Base-by-base conservation (phyloP, 768 basidiomycete species). In the Dioszegia hungarica region DNA sequence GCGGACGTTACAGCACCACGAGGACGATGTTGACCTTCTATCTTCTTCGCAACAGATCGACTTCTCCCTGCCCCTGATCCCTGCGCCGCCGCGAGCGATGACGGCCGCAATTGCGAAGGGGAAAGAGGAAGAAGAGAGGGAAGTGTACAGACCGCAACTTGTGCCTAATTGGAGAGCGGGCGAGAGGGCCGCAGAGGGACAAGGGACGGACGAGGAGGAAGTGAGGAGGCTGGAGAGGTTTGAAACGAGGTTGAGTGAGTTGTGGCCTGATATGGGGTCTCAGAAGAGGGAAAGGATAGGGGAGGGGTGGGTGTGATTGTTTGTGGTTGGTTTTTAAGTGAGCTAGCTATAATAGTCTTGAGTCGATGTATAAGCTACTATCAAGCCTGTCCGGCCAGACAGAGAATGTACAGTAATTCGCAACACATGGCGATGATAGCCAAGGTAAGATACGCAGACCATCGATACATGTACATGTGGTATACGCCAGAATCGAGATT, bases 301-400 rank as follows among this genome's bases (percentile, higher is more conserved):
- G 15, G 47, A 54, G 45, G 59, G 59, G 17, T 60, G 54, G 56
- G 37, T 60, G 11, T 59, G 20, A 40, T 20, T 15, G 24, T 24
- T 25, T 20, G 31, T 33, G 6, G 6, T 6, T 44, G 6, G 39
- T 9, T 14, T 14, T 9, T 40, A 40, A 40, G 39, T 40, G n/a
- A n/a, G n/a, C n/a, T n/a, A n/a, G n/a, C n/a, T n/a, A n/a, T n/a
- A n/a, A n/a, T n/a, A n/a, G n/a, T n/a, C n/a, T n/a, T n/a, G n/a
- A n/a, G n/a, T n/a, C n/a, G n/a, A n/a, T n/a, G n/a, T n/a, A n/a
- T n/a, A n/a, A n/a, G n/a, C n/a, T n/a, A n/a, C n/a, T n/a, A n/a
- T n/a, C n/a, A n/a, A n/a, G n/a, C n/a, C n/a, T n/a, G n/a, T n/a
- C n/a, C n/a, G n/a, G n/a, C n/a, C n/a, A n/a, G n/a, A n/a, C n/a